phyloP scores from a whole-genome alignment of 2,329 filamentous ascomycete genomes.

The Aspergillus caelatus region DNA sequence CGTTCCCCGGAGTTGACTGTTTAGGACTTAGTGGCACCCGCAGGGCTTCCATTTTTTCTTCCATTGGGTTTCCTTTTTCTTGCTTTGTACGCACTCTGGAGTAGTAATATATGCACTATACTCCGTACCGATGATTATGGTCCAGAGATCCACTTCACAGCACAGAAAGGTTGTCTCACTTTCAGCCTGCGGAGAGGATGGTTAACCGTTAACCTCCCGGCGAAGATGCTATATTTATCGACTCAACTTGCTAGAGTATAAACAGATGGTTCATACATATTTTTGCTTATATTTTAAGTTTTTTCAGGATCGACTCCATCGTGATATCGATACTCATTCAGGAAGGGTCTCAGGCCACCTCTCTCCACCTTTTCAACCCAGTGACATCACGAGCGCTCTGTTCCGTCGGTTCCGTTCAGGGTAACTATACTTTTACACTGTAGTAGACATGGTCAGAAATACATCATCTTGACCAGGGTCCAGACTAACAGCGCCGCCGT shows the following conservation, averaged over 20 bases:
- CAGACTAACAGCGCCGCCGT: not conserved
- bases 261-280: not conserved
- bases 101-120: too few relatives aligned
- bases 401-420: constrained; percentile 1
- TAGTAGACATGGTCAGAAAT: not conserved
- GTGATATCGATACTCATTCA: not conserved
- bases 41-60: not conserved
- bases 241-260: not conserved
- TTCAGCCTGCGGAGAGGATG: not conserved
- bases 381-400: not conserved
- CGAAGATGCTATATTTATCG: not conserved
- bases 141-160: not conserved
- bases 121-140: too few relatives aligned
- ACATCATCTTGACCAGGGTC: not conserved
- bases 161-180: not conserved
- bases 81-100: not conserved
- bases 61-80: not conserved
- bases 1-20: not conserved
- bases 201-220: not conserved
- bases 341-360: not conserved
- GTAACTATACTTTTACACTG: not conserved
- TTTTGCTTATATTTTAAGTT: not conserved
- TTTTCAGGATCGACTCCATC: not conserved
- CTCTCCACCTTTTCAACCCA: not conserved
- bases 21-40: not conserved